Conservation (phyloP, 2,329 filamentous ascomycete genomes). For the Colletotrichum musicola region DNA sequence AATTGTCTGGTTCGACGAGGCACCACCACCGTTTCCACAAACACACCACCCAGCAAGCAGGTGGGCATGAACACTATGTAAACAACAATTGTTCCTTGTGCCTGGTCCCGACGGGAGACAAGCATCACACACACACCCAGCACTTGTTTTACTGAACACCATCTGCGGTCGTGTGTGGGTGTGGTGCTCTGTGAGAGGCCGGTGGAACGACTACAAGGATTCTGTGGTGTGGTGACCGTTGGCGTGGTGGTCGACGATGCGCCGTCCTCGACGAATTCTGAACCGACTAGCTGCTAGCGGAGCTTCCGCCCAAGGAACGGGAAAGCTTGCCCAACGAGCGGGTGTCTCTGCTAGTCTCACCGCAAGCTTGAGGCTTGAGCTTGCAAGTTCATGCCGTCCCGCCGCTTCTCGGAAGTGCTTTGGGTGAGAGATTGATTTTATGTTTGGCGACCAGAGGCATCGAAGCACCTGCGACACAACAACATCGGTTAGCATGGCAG, state of each 20-base stretch:
- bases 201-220: slow-evolving; percentile 32
- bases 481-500: neutral
- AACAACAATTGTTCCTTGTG: neutral
- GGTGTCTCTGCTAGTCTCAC: neutral
- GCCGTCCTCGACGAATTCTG: slow-evolving; percentile 12
- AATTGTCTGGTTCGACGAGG: too few relatives aligned
- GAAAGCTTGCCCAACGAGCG: slow-evolving; percentile 17
- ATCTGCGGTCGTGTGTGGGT: slow-evolving; percentile 10
- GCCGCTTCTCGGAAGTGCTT: neutral
- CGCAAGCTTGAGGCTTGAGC: slow-evolving; percentile 1
- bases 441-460: neutral
- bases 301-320: slow-evolving; percentile 23
- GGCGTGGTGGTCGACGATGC: slow-evolving; percentile 7
- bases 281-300: neutral
- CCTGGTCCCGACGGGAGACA: slow-evolving; percentile 14
- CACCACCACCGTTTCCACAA: too few relatives aligned
- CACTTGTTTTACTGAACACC: slow-evolving; percentile 20
- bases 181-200: slow-evolving; percentile 4
- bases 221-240: slow-evolving; percentile 15
- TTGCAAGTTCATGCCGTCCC: neutral
- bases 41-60: too few relatives aligned
- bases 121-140: slow-evolving; percentile 17
- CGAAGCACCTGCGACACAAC: neutral
- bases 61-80: too few relatives aligned
- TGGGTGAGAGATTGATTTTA: neutral